Percentiles rank a stretch among this genome's conserved stretches.
phyloP scores from a whole-genome alignment of 176 grass and related monocot genomes.

The Rhynchospora pubera region DNA sequence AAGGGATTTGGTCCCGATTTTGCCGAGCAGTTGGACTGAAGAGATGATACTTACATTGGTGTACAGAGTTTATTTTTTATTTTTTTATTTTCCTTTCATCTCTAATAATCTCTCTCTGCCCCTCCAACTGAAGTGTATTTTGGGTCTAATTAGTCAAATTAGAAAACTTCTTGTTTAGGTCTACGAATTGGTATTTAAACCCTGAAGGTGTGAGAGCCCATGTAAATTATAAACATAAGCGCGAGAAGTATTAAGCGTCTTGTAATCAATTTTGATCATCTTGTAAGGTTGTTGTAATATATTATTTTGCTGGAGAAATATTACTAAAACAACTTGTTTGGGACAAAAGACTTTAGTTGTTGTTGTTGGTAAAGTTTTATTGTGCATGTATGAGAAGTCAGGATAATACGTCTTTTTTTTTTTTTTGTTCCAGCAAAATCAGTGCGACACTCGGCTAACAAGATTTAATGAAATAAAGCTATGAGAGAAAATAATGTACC shows the following conservation, averaged over 20 bases:
- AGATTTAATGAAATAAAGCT: background rate
- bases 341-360: too few relatives aligned
- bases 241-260: background rate
- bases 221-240: conserved; percentile 8
- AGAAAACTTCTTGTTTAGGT: conserved; percentile 15
- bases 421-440: background rate
- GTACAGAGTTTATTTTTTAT: conserved; percentile 23
- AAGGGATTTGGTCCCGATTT: conserved; percentile 37
- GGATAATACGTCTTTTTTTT: background rate
- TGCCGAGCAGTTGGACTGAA: conserved; percentile 31
- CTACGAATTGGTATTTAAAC: conserved; percentile 16
- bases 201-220: conserved; percentile 3
- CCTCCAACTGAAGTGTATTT: background rate
- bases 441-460: background rate
- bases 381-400: too few relatives aligned
- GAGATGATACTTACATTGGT: conserved; percentile 30
- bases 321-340: background rate
- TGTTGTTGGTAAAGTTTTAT: too few relatives aligned
- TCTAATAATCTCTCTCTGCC: background rate
- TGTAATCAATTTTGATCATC: conserved; percentile 16
- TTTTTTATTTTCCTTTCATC: too few relatives aligned
- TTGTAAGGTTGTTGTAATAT: background rate
- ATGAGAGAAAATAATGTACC: background rate
- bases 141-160: conserved; percentile 4
- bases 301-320: background rate